Evolutionary conservation across 345 rosid genomes (phyloP), one percentile per base, ranked within the genome.

Genomic region (Populus alba): DNA sequence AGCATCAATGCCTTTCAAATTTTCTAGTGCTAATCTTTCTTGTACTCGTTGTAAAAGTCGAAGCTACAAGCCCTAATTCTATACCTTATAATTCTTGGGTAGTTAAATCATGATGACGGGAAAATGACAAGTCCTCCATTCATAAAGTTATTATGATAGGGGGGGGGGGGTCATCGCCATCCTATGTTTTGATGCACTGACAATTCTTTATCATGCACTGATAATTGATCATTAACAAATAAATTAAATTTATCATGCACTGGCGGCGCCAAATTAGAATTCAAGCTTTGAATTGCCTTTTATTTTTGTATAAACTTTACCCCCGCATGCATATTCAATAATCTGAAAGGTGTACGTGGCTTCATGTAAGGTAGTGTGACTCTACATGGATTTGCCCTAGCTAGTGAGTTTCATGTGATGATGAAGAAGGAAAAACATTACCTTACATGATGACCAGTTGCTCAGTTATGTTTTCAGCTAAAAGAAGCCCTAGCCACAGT

Each of bases 401-500:
- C 9, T 72, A 55, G 75, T 72, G 75, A 53, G 43, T 7, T 53
- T 72, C 66, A 72, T 72, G 66, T 55, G 49, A 17, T 2, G 5
- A 10, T 11, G n/a, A 72, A 53, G 47, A 55, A 72, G 9, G 35
- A 72, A 33, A 33, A 33, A 33, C 37, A 33, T 33, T 33, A 33
- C 37, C 37, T 33, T 33, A 27, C 27, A 1, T 27, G n/a, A 57
- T n/a, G 27, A n/a, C 29, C 29, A 8, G 63, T n/a, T 57, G 63
- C 27, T 3, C 29, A 3, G 63, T 9, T 53, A n/a, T n/a, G 27
- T n/a, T 57, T 57, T n/a, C 6, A 47, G 51, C 53, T 47, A 47
- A 47, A 15, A 47, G 53, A 47, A 15, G 17, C 17, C 53, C 53
- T 11, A 2, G 47, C 47, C 47, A 41, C 47, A 41, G 47, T 41